These are phyloP conservation scores for Globisporangium carolinianum DNA, from an alignment of 352 stramenopile species.

Conservation along the genomic window DNA sequence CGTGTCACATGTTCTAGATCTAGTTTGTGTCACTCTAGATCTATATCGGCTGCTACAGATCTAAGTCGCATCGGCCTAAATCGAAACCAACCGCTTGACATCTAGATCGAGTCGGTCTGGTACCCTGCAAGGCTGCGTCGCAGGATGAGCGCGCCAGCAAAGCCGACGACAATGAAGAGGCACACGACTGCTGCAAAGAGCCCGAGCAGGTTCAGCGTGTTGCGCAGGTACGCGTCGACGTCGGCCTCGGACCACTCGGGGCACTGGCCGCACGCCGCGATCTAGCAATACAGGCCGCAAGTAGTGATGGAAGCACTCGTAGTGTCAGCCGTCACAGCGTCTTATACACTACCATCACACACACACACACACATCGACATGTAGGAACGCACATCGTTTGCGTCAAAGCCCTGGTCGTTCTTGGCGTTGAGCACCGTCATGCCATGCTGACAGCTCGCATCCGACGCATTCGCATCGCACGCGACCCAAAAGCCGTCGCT, in stretches of 20 bases:
- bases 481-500: constrained; percentile 32
- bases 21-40: no score
- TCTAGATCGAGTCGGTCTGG: constrained; percentile 78
- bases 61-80: no score
- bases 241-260: constrained; percentile 69
- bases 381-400: constrained; percentile 48
- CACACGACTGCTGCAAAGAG: constrained; percentile 61
- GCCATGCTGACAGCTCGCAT: constrained; percentile 25
- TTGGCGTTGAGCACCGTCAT: constrained; percentile 49
- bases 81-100: no score
- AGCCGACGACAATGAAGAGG: constrained; percentile 75
- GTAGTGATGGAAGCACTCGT: no score
- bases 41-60: no score
- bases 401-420: constrained; percentile 46
- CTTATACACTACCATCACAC: not conserved
- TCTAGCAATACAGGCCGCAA: constrained; percentile 13
- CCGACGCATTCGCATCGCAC: constrained; percentile 21
- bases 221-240: constrained; percentile 60
- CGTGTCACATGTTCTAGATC: not conserved
- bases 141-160: constrained; percentile 58
- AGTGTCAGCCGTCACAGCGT: not conserved
- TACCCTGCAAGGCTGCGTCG: constrained; percentile 70
- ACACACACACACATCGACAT: not conserved
- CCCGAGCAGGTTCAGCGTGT: constrained; percentile 53
- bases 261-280: constrained; percentile 65